Evolutionary conservation across 2,329 filamentous ascomycete species (phyloP), one percentile per base, ranked within the genome.

Genomic region (Cytospora piceae): DNA sequence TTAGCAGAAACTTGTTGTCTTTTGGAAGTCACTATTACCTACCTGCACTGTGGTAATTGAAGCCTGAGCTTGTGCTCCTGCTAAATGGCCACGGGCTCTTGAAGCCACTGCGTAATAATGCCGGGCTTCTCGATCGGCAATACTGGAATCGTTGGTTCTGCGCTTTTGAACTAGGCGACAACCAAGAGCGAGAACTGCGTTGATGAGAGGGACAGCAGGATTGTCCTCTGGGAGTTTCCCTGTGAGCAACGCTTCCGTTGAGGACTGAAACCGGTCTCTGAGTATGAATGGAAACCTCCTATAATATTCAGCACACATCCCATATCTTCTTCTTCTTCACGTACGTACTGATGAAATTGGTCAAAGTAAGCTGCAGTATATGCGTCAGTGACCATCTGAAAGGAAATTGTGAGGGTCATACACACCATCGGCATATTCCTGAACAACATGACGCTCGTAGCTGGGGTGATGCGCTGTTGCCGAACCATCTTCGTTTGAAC

Each of bases 401-500:
- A 49, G 22, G 3, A 49, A 22, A 49, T 8, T n/a, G 9, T n/a
- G 42, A 49, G 17, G 42, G 8, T 22, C 17, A 22, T 49, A 49
- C 42, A 2, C 17, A 49, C 42, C 22, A 49, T 49, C 17, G 42
- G 17, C 42, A 49, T 49, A 49, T 49, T 49, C 42, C 42, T 49
- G 42, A 22, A 49, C 42, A 49, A 49, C 17, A 11, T 49, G 42
- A 22, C 42, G 42, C 42, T 49, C 42, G 42, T 49, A 49, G 42
- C 7, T 7, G 17, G 42, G 42, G 17, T 49, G 42, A n/a, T 49
- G 42, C 4, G 42, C 8, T 49, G 42, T 9, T 49, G 22, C 42
- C 42, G 42, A 49, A 49, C 17, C 42, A 49, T 49, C 42, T 49
- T 49, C 42, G 22, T 49, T n/a, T 49, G 42, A 49, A 49, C 17